Conservation (phyloP, 305 asterid genomes). For the Fraxinus floribunda region DNA sequence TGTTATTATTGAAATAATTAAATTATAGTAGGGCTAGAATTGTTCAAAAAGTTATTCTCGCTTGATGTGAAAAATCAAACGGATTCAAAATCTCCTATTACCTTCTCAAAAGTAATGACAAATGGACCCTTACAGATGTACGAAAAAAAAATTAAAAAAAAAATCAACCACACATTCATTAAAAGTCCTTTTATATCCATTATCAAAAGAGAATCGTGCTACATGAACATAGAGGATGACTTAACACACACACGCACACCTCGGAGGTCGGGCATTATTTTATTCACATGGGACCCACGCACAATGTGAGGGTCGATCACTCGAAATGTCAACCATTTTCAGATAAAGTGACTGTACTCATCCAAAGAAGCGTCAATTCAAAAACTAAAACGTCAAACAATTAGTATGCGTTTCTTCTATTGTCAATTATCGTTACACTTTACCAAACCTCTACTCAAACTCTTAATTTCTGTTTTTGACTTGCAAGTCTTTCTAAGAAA, state of each 20-base stretch:
- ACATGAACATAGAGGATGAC: too few species aligned
- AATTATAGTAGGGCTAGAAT: too few species aligned
- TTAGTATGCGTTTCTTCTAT: slow-evolving; percentile 26
- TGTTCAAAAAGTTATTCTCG: too few species aligned
- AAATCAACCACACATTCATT: background rate
- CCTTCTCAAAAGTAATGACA: background rate
- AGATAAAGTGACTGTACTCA: too few species aligned
- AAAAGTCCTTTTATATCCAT: background rate
- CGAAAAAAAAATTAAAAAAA: background rate
- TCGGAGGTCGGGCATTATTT: too few species aligned
- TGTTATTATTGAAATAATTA: too few species aligned
- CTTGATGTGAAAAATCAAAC: background rate
- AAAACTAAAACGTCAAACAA: background rate
- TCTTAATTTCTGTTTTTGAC: slow-evolving; percentile 37
- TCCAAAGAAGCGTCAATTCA: background rate
- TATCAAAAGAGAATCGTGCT: background rate
- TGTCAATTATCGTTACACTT: slow-evolving; percentile 35
- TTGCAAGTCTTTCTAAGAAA: slow-evolving; percentile 28
- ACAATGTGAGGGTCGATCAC: too few species aligned
- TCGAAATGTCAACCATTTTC: too few species aligned
- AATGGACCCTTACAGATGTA: background rate
- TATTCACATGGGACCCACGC: too few species aligned
- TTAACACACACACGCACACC: too few species aligned
- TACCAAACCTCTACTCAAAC: slow-evolving; percentile 43
- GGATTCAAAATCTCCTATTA: background rate